A percentile compares a stretch with the other conserved stretches of the same genome.
Conservation (phyloP, 2,329 filamentous ascomycete genomes). For the Tolypocladium album region DNA sequence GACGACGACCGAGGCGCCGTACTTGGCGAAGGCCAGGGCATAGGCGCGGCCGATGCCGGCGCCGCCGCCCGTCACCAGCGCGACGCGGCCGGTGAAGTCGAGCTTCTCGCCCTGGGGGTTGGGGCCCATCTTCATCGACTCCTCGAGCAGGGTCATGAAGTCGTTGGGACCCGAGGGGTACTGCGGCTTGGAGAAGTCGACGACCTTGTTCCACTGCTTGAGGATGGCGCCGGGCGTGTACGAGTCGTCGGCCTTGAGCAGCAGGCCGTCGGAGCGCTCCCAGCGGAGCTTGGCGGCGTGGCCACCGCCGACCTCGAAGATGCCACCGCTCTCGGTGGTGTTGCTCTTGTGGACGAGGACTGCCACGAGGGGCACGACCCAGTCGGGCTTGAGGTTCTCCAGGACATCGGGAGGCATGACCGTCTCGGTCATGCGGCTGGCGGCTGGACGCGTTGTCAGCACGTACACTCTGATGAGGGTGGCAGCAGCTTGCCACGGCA, state of each 20-base stretch:
- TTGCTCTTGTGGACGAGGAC: conserved; percentile 80
- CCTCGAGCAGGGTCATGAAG: conserved; percentile 76
- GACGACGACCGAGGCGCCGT: conserved; percentile 77
- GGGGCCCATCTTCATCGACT: conserved; percentile 65
- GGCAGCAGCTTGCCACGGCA: background rate
- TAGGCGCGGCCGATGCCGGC: conserved; percentile 89
- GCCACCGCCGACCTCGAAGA: conserved; percentile 90
- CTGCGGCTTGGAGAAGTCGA: conserved; percentile 71
- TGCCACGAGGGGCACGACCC: conserved; percentile 89
- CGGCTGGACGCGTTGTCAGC: conserved; percentile 39
- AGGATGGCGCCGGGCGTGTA: conserved; percentile 83
- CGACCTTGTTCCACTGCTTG: conserved; percentile 80
- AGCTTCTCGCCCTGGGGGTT: conserved; percentile 64
- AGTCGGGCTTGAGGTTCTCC: conserved; percentile 77
- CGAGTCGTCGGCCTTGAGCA: conserved; percentile 79
- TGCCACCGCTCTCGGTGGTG: conserved; percentile 70
- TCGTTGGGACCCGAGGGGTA: conserved; percentile 80
- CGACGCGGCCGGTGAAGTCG: conserved; percentile 77
- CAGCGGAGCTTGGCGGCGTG: conserved; percentile 89
- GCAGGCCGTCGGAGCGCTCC: conserved; percentile 82
- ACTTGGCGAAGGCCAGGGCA: conserved; percentile 74
- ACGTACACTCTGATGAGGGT: background rate
- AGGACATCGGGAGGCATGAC: conserved; percentile 92
- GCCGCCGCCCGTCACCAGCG: conserved; percentile 77
- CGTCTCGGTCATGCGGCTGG: conserved; percentile 90